Conservation (phyloP, 345 rosid genomes). For the Eucalyptus pauciflora region DNA sequence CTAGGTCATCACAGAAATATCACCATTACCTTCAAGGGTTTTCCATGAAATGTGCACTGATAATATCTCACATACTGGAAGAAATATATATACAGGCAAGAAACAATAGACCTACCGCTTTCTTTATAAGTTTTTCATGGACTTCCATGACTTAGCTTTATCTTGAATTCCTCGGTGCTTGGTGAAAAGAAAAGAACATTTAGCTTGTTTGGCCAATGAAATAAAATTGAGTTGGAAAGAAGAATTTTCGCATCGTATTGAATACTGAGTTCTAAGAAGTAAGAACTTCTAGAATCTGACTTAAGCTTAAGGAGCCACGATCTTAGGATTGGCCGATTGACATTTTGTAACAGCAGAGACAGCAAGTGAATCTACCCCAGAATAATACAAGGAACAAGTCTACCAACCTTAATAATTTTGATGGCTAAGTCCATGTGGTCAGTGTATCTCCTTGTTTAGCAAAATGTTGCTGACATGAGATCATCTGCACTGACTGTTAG, state of each 20-base stretch:
- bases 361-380: neutral
- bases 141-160: neutral
- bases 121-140: neutral
- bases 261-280: neutral
- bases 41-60: neutral
- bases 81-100: neutral
- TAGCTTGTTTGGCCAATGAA: neutral
- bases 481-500: neutral
- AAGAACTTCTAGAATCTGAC: neutral
- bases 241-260: neutral
- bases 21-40: neutral
- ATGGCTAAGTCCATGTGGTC: neutral
- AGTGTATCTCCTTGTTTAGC: neutral
- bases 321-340: neutral
- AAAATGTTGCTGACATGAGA: neutral
- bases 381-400: neutral
- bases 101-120: neutral
- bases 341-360: neutral
- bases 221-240: neutral
- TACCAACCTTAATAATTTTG: neutral
- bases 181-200: neutral
- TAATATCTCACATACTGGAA: neutral
- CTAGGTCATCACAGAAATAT: neutral
- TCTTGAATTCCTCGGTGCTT: neutral
- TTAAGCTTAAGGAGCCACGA: neutral